Evolutionary conservation across 257 asterid genomes (phyloP), one percentile per base, ranked within the genome.

Genomic region (Parsonsia alboflavescens): DNA sequence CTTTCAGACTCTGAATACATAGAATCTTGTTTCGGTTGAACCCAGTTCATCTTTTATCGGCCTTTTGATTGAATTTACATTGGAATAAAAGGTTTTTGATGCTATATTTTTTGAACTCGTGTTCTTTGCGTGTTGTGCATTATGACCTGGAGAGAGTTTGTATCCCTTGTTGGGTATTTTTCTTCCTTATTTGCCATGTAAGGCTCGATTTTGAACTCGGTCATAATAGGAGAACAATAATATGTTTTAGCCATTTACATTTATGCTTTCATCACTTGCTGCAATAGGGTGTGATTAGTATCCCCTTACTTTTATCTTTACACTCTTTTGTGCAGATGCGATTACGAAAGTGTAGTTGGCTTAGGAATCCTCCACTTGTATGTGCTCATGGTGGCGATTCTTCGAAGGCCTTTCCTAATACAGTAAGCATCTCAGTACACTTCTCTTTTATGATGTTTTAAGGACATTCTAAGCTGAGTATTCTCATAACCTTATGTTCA

Each of bases 361-460:
- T 91, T 46, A 80, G 74, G 33, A 88, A 71, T 81, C 90, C 96
- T 80, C 98, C 98, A 39, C 84, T 94, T 72, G 96, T 89, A 33
- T 94, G 99, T 83, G 99, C 99, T 72, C 99, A 94, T 84, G 99
- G 99, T 66, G 99, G 99, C 61, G 99, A 94, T 85, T 89, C 98
- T n/a, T 83, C 90, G 74, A 86, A 82, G 84, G 96, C 97, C 71
- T 94, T 94, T 81, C 97, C 99, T 45, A 94, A 92, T 78, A 94
- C 97, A 26, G 99, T 94, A 88, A 67, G 90, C 81, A 76, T 84
- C 75, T 33, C 68, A 17, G 46, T 75, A 15, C 78, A 57, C 22
- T 36, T 56, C 50, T 21, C 41, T 58, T 56, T 56, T 22, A 10
- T 45, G 21, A 46, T 45, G 33, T 68, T 36, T 46, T 46, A 44